Percentiles rank a stretch among this genome's conserved stretches.
Conservation (phyloP, 768 basidiomycete genomes). For the Vararia minispora region DNA sequence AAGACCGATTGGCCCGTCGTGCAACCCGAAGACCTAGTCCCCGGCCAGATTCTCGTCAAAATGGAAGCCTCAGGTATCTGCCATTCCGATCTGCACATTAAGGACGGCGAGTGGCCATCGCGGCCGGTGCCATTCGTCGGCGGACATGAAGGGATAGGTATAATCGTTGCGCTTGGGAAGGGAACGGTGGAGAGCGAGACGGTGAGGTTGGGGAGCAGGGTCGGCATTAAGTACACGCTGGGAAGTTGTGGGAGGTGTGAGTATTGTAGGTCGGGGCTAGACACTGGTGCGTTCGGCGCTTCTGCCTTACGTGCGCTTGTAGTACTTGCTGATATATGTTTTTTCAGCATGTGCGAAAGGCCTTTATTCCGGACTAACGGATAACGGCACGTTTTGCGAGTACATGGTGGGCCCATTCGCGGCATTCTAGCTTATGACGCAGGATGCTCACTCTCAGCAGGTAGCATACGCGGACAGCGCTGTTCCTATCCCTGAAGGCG, state of each 20-base stretch:
- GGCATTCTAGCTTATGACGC: too few species aligned
- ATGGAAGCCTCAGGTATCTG: slow-evolving; percentile 2
- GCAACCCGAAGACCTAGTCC: background rate
- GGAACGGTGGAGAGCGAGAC: background rate
- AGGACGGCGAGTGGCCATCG: background rate
- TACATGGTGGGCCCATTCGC: slow-evolving; percentile 16
- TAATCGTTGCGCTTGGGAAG: background rate
- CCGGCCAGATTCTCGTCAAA: background rate
- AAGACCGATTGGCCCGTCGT: background rate
- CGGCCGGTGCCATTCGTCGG: background rate
- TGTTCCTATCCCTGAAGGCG: slow-evolving; percentile 31
- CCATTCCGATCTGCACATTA: slow-evolving; percentile 3
- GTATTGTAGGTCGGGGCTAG: slow-evolving; percentile 27
- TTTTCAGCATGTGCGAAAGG: background rate
- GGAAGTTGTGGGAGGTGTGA: slow-evolving; percentile 29
- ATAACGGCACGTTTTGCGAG: slow-evolving; percentile 33
- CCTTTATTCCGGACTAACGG: slow-evolving; percentile 24
- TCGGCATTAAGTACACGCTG: slow-evolving; percentile 34
- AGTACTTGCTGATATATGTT: too few species aligned
- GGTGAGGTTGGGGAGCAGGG: slow-evolving; percentile 11
- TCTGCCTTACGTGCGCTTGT: background rate
- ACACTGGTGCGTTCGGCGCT: slow-evolving; percentile 19
- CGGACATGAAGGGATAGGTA: slow-evolving; percentile 4
- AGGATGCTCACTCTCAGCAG: slow-evolving; percentile 12
- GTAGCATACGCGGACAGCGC: slow-evolving; percentile 27